phyloP scores from a whole-genome alignment of 192 early-diverging fungal genomes.

The Backusella tuberculispora region DNA sequence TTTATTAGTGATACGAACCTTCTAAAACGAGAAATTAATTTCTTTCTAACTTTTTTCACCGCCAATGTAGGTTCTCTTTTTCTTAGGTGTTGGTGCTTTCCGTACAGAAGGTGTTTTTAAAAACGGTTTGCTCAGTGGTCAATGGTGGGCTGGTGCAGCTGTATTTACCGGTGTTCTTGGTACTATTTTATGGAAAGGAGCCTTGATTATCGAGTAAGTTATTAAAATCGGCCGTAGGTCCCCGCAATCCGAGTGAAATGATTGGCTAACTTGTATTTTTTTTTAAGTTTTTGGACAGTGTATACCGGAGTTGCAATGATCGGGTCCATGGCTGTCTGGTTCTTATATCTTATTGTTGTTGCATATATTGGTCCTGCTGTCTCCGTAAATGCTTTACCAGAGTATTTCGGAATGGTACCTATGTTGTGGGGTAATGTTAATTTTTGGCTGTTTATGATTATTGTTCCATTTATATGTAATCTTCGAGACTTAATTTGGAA shows the following conservation, averaged over 20 bases:
- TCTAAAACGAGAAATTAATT: constrained; percentile 12
- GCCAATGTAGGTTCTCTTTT: constrained; percentile 64
- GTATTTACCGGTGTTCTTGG: constrained; percentile 88
- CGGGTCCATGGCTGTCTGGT: constrained; percentile 89
- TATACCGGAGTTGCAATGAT: constrained; percentile 90
- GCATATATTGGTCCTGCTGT: constrained; percentile 69
- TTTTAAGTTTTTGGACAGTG: constrained; percentile 83
- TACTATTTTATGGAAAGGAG: constrained; percentile 92
- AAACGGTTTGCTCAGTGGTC: constrained; percentile 76
- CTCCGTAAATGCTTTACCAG: constrained; percentile 63
- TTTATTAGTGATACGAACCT: background rate
- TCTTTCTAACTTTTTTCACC: background rate
- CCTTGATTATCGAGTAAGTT: constrained; percentile 81
- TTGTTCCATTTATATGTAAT: constrained; percentile 83
- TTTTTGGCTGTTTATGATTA: constrained; percentile 89
- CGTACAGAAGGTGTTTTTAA: constrained; percentile 66
- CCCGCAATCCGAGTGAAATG: constrained; percentile 20
- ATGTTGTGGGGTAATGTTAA: constrained; percentile 65
- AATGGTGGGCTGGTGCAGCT: constrained; percentile 89
- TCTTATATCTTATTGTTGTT: constrained; percentile 85
- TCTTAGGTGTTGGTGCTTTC: constrained; percentile 68
- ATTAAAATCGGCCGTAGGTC: background rate
- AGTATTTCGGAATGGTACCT: constrained; percentile 75
- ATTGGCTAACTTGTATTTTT: constrained; percentile 5
- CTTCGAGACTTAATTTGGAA: constrained; percentile 95